phyloP scores from a whole-genome alignment of 768 basidiomycete genomes.

The Tulasnella sp. region DNA sequence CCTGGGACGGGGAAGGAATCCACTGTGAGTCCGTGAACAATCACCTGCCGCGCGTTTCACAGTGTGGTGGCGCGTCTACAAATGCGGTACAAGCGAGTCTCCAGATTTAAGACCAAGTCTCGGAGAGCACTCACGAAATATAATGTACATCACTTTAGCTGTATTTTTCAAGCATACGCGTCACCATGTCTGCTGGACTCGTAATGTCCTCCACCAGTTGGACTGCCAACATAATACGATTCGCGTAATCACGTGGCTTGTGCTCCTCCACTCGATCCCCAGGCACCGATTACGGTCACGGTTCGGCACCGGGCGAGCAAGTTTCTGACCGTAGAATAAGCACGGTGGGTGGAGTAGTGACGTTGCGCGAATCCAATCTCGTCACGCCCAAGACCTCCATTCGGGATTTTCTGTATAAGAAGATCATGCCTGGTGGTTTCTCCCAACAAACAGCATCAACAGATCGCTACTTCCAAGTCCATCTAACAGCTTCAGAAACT shows the following conservation, averaged over 20 bases:
- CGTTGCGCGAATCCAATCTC: background rate
- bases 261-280: background rate
- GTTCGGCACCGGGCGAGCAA: background rate
- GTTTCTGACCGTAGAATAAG: background rate
- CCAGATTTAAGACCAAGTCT: no score
- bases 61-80: no score
- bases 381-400: background rate
- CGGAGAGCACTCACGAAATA: no score
- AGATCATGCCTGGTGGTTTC: background rate
- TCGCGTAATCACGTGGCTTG: background rate
- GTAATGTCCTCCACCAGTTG: no score
- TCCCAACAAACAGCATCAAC: constrained; percentile 3
- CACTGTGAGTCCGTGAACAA: no score
- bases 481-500: background rate
- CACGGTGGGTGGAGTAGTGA: background rate
- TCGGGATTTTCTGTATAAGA: background rate
- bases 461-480: background rate
- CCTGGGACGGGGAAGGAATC: no score
- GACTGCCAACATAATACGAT: no score
- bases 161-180: no score
- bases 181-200: no score
- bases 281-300: constrained; percentile 5
- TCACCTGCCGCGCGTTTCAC: background rate
- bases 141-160: no score
- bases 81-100: no score